A percentile compares a stretch with the other conserved stretches of the same genome.
Conservation (phyloP, 2,329 filamentous ascomycete species). For the Juglanconis oblonga region DNA sequence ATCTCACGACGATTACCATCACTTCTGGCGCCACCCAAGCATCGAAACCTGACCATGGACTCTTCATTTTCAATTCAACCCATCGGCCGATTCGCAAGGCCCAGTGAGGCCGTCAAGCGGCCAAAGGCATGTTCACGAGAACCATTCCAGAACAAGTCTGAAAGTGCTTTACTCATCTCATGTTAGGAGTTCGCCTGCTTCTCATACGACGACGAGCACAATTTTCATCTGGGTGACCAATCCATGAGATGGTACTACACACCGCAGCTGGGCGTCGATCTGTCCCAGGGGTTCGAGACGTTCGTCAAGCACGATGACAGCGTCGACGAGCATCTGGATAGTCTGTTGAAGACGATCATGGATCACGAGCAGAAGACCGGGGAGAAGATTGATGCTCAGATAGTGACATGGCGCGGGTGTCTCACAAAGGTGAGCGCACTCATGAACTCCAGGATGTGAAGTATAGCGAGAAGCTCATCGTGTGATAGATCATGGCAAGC, state of each 20-base stretch:
- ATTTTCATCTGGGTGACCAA: slow-evolving; percentile 71
- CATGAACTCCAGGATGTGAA: neutral
- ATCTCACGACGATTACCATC: neutral
- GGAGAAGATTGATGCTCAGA: slow-evolving; percentile 67
- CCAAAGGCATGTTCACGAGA: slow-evolving; percentile 56
- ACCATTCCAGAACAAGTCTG: neutral
- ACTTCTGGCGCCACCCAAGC: neutral
- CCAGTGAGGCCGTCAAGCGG: slow-evolving; percentile 68
- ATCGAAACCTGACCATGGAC: slow-evolving; percentile 9
- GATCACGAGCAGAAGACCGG: slow-evolving; percentile 68
- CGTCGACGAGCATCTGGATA: slow-evolving; percentile 83
- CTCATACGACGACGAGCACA: slow-evolving; percentile 84
- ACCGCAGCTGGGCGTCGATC: slow-evolving; percentile 64
- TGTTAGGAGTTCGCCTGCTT: slow-evolving; percentile 83
- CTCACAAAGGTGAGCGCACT: slow-evolving; percentile 77
- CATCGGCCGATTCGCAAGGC: slow-evolving; percentile 64
- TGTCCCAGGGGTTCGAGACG: slow-evolving; percentile 76
- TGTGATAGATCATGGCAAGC: slow-evolving; percentile 71
- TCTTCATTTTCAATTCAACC: slow-evolving; percentile 63
- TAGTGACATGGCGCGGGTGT: slow-evolving; percentile 96
- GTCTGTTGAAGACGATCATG: slow-evolving; percentile 72
- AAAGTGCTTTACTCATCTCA: neutral
- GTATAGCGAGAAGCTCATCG: neutral
- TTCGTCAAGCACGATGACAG: slow-evolving; percentile 83
- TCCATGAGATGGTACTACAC: slow-evolving; percentile 89